These are phyloP conservation scores for Fusarium austroafricanum DNA, from an alignment of 2,329 filamentous ascomycete genomes.

Conservation along the genomic window DNA sequence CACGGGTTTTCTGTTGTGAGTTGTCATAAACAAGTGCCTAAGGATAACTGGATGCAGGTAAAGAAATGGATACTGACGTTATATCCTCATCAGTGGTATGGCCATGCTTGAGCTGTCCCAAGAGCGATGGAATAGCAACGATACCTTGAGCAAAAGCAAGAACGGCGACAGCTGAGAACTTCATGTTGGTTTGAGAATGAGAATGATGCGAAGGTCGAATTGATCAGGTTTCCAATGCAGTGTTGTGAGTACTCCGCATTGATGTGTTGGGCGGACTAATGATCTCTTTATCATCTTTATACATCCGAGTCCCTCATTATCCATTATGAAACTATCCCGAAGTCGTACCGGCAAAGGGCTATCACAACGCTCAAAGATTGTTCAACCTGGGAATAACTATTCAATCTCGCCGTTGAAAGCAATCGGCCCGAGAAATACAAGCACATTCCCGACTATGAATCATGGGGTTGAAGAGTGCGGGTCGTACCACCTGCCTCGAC, in stretches of 20 bases:
- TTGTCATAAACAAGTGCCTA: no score
- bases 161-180: not conserved
- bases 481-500: no score
- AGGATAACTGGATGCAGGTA: not conserved
- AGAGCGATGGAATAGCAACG: not conserved
- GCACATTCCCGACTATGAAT: not conserved
- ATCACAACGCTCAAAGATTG: no score
- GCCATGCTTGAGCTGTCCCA: not conserved
- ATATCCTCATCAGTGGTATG: not conserved
- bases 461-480: no score
- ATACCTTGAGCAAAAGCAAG: not conserved
- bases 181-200: not conserved
- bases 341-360: no score
- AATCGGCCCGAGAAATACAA: not conserved
- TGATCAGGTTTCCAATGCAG: rapidly evolving
- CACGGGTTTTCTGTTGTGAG: no score
- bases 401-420: not conserved
- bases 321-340: no score
- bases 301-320: no score
- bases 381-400: no score
- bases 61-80: slow-evolving; percentile 7
- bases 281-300: not conserved
- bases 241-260: not conserved
- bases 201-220: rapidly evolving
- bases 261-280: not conserved